A percentile compares a stretch with the other conserved stretches of the same genome.
These are phyloP conservation scores for Starmerella bombi DNA, from an alignment of 805 yeast species.

Conservation along the genomic window DNA sequence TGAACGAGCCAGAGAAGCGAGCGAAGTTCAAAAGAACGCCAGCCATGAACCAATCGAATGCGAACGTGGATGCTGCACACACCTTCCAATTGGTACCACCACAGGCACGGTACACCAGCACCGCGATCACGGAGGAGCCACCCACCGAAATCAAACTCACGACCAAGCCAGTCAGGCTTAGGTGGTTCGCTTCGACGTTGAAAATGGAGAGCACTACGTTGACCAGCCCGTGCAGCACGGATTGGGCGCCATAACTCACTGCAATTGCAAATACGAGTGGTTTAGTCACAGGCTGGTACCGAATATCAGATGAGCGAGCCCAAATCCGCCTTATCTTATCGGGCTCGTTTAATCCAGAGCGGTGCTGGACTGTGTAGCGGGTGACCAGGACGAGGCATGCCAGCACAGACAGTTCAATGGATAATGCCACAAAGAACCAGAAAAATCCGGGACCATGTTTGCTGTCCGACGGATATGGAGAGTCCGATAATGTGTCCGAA, in stretches of 20 bases:
- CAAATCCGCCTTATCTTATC: conserved; percentile 24
- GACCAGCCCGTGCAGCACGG: conserved; percentile 14
- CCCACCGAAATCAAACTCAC: conserved; percentile 9
- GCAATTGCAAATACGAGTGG: conserved; percentile 20
- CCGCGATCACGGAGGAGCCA: conserved; percentile 14
- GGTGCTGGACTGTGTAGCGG: conserved; percentile 19
- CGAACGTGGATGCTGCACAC: conserved; percentile 12
- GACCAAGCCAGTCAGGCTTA: conserved; percentile 2
- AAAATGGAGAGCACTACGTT: conserved; percentile 9
- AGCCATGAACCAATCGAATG: conserved; percentile 14
- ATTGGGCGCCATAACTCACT: conserved; percentile 21
- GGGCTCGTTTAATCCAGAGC: conserved; percentile 23
- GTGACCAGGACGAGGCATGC: conserved; percentile 17
- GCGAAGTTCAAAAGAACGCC: conserved; percentile 11
- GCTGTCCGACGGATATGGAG: too few relatives aligned
- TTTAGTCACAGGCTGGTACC: conserved; percentile 23
- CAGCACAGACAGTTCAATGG: conserved; percentile 15
- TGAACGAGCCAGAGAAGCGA: background rate
- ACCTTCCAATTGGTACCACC: conserved; percentile 19
- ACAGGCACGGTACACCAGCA: conserved; percentile 21
- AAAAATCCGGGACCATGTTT: too few relatives aligned
- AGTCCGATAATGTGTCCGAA: too few relatives aligned
- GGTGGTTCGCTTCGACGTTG: conserved; percentile 2
- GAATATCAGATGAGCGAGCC: conserved; percentile 23
- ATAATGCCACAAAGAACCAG: conserved; percentile 13